Conservation (phyloP, 306 rosid species). For the Inga leiocalycina region DNA sequence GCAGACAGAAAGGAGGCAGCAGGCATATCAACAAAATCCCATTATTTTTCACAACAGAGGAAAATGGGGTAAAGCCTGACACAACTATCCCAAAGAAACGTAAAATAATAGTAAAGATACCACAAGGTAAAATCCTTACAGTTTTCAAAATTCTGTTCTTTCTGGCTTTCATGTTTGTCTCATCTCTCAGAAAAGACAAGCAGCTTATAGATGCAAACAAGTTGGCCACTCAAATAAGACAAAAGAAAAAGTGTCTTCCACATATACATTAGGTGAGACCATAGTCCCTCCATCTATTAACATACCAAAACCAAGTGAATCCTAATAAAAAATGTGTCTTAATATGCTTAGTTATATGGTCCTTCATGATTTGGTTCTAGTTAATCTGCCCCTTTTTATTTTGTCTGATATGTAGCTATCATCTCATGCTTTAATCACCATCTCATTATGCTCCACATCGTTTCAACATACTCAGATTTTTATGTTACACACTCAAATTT, state of each 20-base stretch:
- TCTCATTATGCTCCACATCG: background rate
- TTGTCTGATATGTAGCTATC: background rate
- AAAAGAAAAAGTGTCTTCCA: constrained; percentile 64
- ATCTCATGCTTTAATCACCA: background rate
- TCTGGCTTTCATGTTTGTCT: constrained; percentile 79
- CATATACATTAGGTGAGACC: constrained; percentile 91
- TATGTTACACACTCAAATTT: too few species aligned
- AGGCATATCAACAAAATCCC: background rate
- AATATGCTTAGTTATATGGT: background rate
- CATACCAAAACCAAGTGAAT: constrained; percentile 28
- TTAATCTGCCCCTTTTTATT: background rate
- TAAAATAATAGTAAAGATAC: constrained; percentile 23
- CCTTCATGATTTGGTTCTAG: background rate
- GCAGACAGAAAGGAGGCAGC: too few species aligned
- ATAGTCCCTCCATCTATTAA: constrained; percentile 91
- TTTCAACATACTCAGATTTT: background rate
- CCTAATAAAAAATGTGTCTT: background rate
- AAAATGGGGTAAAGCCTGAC: constrained; percentile 30
- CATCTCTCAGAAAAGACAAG: constrained; percentile 74
- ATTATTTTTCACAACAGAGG: constrained; percentile 16
- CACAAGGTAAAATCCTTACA: constrained; percentile 42
- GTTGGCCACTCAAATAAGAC: constrained; percentile 81
- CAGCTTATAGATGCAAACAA: constrained; percentile 84
- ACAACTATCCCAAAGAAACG: constrained; percentile 19
- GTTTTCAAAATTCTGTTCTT: constrained; percentile 46